Evolutionary conservation across 495 filamentous ascomycete genomes (phyloP), one percentile per base, ranked within the genome.

Genomic region (Tetracladium setigerum): DNA sequence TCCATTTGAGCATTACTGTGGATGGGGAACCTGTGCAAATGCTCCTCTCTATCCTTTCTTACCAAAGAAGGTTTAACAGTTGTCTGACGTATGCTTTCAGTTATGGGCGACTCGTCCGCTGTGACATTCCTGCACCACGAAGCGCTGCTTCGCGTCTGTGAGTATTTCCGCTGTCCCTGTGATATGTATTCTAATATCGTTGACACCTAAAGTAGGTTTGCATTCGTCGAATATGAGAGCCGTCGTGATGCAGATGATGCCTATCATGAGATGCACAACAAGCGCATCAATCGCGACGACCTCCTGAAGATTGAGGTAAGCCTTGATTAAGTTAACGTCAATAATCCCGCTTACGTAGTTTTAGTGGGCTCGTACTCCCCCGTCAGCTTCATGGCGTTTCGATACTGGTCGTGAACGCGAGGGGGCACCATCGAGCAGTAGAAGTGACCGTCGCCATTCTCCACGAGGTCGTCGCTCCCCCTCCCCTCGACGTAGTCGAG

Each of bases 241-340:
- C 89, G 92, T 57, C 94, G 92, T 58, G 92, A 99, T 76, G 89
- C 92, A 38, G 92, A 99, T 70, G 92, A 99, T 76, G 92, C 92
- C 30, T 99, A 99, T 63, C 89, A 97, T 67, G 92, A 99, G 67
- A 97, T 99, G 94, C 92, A 99, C 66, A 96, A 96, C 72, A 95
- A 95, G 79, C 87, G 92, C 44, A 89, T 99, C 57, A 90, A 89
- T 36, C 85, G 90, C 44, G 92, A 99, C 65, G 92, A 99, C 56
- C 65, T 95, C 38, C 64, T 99, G 72, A 99, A 99, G 70, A 97
- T 99, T 56, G 92, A 99, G 77, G 92, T 95, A 71, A 58, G 76
- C 16, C 38, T 31, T 44, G 42, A 16, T 38, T 10, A 15, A n/a
- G 5, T 24, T 27, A 34, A 31, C 46, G 47, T 36, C 39, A n/a